These are phyloP conservation scores for Huntiella abstrusa DNA, from an alignment of 2,329 filamentous ascomycete genomes.

Conservation along the genomic window DNA sequence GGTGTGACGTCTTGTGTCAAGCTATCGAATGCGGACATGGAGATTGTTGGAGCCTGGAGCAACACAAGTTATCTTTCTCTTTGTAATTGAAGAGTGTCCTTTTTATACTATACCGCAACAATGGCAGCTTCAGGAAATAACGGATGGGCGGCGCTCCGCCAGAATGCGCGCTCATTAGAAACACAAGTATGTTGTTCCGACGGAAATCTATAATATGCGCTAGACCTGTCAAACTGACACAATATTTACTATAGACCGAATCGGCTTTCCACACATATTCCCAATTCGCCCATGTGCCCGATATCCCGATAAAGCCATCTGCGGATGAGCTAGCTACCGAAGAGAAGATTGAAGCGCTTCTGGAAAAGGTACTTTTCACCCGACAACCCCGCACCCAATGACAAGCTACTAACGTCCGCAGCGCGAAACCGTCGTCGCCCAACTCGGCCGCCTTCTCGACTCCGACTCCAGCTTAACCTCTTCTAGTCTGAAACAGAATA, in stretches of 20 bases:
- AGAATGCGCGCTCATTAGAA: constrained; percentile 76
- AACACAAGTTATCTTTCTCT: constrained; percentile 6
- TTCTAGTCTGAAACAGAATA: constrained; percentile 93
- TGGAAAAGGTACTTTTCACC: constrained; percentile 46
- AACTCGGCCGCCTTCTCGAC: constrained; percentile 78
- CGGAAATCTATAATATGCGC: too few relatives aligned
- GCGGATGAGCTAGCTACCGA: constrained; percentile 71
- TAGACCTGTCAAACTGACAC: too few relatives aligned
- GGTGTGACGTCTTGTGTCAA: constrained; percentile 6
- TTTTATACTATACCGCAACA: not conserved
- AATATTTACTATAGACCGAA: constrained; percentile 45
- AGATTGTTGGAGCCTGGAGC: constrained; percentile 4
- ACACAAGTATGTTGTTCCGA: constrained; percentile 47
- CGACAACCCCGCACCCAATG: constrained; percentile 11
- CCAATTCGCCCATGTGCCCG: constrained; percentile 66
- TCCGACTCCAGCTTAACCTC: constrained; percentile 74
- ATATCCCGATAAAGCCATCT: constrained; percentile 64
- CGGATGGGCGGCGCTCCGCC: constrained; percentile 85
- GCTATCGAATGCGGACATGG: constrained; percentile 3
- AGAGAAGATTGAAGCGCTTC: constrained; percentile 61
- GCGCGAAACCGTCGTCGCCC: constrained; percentile 64
- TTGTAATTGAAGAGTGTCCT: not conserved
- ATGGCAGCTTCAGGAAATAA: constrained; percentile 24
- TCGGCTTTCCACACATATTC: constrained; percentile 70
- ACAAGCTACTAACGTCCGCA: constrained; percentile 20